A percentile compares a stretch with the other conserved stretches of the same genome.
phyloP scores from a whole-genome alignment of 495 filamentous ascomycete species.

The Acidomyces sp. region DNA sequence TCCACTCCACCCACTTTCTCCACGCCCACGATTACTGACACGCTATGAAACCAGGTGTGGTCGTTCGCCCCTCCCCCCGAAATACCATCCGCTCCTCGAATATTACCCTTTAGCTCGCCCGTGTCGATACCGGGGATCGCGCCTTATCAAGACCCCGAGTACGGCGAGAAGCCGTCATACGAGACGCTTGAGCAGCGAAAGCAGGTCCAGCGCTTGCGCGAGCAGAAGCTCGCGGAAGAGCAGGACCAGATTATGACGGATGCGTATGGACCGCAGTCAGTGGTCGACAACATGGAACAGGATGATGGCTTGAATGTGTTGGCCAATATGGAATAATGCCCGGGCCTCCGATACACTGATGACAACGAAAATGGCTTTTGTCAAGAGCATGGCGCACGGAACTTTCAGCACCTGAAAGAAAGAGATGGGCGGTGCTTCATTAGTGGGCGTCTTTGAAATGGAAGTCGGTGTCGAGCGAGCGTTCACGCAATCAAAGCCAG shows the following conservation, averaged over 20 bases:
- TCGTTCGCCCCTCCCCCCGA: constrained; percentile 75
- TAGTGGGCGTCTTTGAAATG: no score
- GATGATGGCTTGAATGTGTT: no score
- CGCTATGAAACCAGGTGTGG: constrained; percentile 55
- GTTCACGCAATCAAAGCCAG: no score
- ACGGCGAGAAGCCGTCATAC: constrained; percentile 5
- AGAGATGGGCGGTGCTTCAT: no score
- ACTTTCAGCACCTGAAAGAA: no score
- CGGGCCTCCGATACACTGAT: no score
- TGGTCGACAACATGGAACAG: background rate
- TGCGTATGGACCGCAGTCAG: constrained; percentile 7
- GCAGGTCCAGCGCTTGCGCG: background rate
- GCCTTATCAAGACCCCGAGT: constrained; percentile 7
- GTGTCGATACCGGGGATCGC: background rate
- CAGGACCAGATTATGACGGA: constrained; percentile 12
- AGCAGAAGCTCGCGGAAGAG: background rate
- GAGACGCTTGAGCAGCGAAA: background rate
- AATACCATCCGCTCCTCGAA: background rate
- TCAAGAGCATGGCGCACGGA: no score
- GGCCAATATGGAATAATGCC: no score
- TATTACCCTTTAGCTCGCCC: background rate
- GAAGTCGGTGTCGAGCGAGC: no score
- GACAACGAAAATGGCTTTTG: no score
- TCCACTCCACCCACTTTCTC: background rate
- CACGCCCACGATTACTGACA: constrained; percentile 3